phyloP scores from a whole-genome alignment of 371 early-diverging fungal genomes.

The Thermomucor indicae-seudaticae region DNA sequence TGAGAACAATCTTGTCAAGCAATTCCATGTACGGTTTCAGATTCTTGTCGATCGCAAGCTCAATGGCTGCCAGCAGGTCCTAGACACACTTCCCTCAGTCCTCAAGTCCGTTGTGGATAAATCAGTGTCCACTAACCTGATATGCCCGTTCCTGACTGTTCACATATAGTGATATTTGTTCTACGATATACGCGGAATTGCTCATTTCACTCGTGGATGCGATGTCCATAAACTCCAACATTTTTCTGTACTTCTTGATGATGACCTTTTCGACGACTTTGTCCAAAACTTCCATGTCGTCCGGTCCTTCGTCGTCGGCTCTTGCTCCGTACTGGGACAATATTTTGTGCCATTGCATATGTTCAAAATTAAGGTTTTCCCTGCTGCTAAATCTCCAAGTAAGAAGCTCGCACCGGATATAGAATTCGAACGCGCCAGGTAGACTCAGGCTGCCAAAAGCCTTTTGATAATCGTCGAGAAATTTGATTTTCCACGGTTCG shows the following conservation, averaged over 20 bases:
- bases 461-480: constrained; percentile 62
- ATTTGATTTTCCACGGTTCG: constrained; percentile 62
- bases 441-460: constrained; percentile 68
- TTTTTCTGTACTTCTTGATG: constrained; percentile 25
- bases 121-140: constrained; percentile 15
- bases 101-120: neutral
- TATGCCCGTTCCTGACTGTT: constrained; percentile 34
- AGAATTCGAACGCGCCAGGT: constrained; percentile 69
- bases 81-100: neutral
- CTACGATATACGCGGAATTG: constrained; percentile 26
- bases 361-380: constrained; percentile 43
- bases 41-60: constrained; percentile 24
- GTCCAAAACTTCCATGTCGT: constrained; percentile 41
- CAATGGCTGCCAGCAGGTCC: constrained; percentile 21
- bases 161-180: constrained; percentile 45
- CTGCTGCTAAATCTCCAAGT: constrained; percentile 59
- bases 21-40: constrained; percentile 22
- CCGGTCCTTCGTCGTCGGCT: constrained; percentile 33
- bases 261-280: constrained; percentile 52
- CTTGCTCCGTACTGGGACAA: constrained; percentile 45
- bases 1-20: constrained; percentile 13
- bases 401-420: constrained; percentile 59
- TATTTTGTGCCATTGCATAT: constrained; percentile 51
- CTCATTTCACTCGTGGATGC: constrained; percentile 34
- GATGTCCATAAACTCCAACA: constrained; percentile 29